These are phyloP conservation scores for Cutaneotrichosporon mucoides DNA, from an alignment of 1,284 basidiomycete genomes.

Conservation along the genomic window DNA sequence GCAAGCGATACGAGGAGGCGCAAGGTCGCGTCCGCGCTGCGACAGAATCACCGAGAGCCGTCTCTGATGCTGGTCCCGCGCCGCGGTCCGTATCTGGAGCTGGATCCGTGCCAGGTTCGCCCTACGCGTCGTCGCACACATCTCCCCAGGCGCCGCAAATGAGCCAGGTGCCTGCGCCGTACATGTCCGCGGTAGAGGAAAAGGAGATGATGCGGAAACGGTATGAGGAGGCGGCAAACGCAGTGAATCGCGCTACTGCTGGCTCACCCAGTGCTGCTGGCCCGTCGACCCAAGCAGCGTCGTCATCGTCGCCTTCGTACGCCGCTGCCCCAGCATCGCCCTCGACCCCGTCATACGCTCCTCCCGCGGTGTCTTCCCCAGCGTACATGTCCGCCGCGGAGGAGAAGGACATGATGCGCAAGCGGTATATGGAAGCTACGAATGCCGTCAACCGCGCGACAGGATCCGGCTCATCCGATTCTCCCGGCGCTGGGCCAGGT, in stretches of 20 bases:
- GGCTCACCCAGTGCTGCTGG: too few species aligned
- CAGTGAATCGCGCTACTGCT: constrained; percentile 1
- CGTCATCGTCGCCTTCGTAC: too few species aligned
- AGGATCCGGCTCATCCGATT: not conserved
- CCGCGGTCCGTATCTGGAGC: too few species aligned
- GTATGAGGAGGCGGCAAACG: constrained; percentile 51
- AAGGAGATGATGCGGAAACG: constrained; percentile 25
- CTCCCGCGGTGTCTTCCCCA: constrained; percentile 1
- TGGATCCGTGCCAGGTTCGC: too few species aligned
- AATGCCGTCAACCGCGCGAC: constrained; percentile 10
- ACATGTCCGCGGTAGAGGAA: constrained; percentile 20
- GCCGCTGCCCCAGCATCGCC: too few species aligned
- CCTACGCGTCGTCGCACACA: not conserved
- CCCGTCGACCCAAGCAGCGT: too few species aligned
- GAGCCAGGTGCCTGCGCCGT: not conserved
- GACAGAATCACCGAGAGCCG: too few species aligned
- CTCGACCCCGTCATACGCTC: not conserved
- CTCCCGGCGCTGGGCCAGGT: too few species aligned
- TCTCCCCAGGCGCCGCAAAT: not conserved
- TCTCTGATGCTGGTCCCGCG: too few species aligned
- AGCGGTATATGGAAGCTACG: constrained; percentile 32
- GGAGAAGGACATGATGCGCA: constrained; percentile 37
- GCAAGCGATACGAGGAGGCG: constrained; percentile 39
- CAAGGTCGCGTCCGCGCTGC: constrained; percentile 50
- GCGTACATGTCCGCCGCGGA: constrained; percentile 22